A percentile compares a stretch with the other conserved stretches of the same genome.
These are phyloP conservation scores for Licmophora abbreviata DNA, from an alignment of 108 stramenopile species.

Conservation along the genomic window DNA sequence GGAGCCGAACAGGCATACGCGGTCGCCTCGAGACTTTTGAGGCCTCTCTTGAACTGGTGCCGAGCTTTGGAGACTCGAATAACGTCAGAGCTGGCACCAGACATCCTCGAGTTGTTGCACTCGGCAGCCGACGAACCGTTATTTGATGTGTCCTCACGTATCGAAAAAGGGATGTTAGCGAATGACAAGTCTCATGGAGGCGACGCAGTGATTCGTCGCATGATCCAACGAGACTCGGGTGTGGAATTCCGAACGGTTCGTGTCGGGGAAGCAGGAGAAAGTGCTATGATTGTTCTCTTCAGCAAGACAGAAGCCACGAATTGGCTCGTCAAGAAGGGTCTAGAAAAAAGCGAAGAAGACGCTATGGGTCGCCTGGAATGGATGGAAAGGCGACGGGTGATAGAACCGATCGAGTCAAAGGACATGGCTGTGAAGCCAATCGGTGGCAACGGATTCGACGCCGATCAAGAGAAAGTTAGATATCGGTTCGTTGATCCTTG, in stretches of 20 bases:
- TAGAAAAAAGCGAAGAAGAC: constrained; percentile 38
- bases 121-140: constrained; percentile 15
- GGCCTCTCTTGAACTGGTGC: constrained; percentile 70
- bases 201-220: constrained; percentile 52
- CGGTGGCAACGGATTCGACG: constrained; percentile 17
- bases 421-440: constrained; percentile 4
- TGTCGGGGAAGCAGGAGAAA: constrained; percentile 73
- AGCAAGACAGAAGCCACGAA: constrained; percentile 56
- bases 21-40: constrained; percentile 43
- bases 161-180: constrained; percentile 36
- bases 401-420: constrained; percentile 61
- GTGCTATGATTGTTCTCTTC: constrained; percentile 77
- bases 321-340: constrained; percentile 59
- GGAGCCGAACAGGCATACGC: constrained; percentile 58
- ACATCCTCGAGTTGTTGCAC: constrained; percentile 12
- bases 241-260: constrained; percentile 77
- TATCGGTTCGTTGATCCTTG: constrained; percentile 87
- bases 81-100: constrained; percentile 43
- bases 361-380: constrained; percentile 39
- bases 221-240: constrained; percentile 77
- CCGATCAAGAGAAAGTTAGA: constrained; percentile 35
- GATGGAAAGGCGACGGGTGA: constrained; percentile 65
- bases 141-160: constrained; percentile 24
- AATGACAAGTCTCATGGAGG: constrained; percentile 28
- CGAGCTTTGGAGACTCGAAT: constrained; percentile 51